Evolutionary conservation across 768 basidiomycete genomes (phyloP).

Genomic region (Amanita inopinata): DNA sequence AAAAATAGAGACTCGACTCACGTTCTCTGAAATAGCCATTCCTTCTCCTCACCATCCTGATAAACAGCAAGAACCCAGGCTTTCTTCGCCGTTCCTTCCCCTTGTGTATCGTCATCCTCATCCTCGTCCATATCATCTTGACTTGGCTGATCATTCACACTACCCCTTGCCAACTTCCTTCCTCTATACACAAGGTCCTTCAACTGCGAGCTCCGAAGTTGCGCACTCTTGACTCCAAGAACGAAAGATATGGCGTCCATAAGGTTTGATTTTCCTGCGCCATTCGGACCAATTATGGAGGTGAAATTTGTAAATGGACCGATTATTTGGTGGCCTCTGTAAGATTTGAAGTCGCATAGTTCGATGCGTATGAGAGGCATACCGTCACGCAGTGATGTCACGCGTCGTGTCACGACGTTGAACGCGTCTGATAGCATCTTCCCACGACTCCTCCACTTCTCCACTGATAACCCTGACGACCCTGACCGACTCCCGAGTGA

Average conservation of each 20-base stretch:
- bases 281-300: conserved; percentile 96
- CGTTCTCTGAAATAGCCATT: conserved; percentile 91
- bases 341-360: conserved; percentile 96
- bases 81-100: conserved; percentile 80
- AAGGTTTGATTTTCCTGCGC: conserved; percentile 96
- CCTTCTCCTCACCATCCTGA: conserved; percentile 63
- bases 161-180: conserved; percentile 47
- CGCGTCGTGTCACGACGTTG: not conserved
- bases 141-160: conserved; percentile 32
- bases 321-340: conserved; percentile 79
- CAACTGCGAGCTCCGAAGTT: conserved; percentile 85
- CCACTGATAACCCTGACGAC: too few species aligned
- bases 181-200: conserved; percentile 96
- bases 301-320: conserved; percentile 93
- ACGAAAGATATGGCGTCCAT: conserved; percentile 99
- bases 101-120: conserved; percentile 39
- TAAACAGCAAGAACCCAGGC: conserved; percentile 97
- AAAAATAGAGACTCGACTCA: conserved; percentile 38
- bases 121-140: conserved; percentile 37
- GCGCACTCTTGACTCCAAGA: conserved; percentile 89
- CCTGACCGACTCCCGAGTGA: too few species aligned
- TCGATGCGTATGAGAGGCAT: conserved; percentile 87
- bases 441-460: not conserved
- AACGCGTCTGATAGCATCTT: not conserved
- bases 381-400: not conserved